Base-by-base conservation (phyloP, 192 early-diverging fungal genomes). In the Dissophora globulifera region DNA sequence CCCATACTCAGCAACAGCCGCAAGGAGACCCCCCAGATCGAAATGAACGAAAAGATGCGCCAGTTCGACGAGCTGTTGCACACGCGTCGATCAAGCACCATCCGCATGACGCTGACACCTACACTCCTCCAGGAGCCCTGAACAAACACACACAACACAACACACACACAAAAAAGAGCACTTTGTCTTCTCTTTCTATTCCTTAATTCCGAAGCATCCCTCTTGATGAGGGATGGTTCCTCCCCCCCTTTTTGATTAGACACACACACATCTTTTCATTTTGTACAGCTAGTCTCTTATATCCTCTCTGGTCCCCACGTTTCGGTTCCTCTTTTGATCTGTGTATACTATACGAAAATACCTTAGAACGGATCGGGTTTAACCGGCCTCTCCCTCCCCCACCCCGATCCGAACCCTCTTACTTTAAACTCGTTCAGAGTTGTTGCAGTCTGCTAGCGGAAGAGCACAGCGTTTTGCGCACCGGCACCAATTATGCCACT, bases 21-120 rank as follows among this genome's bases (percentile, higher is more conserved):
- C 31, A 64, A 64, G 31, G 29, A 60, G 50, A 41, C 43, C 13
- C 57, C 35, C 11, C 52, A 43, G 9, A 25, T 17, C 17, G 56
- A 60, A 49, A 75, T 75, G 71, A 75, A 32, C 2, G 71, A 75
- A 43, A 75, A 75, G 57, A 75, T 75, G 71, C 52, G 62, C 0
- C 62, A 75, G 46, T 75, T 75, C 30, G 71, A 75, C 30, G 71
- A 75, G 43, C 57, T 75, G 13, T 50, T 69, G 32, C 56, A 66
- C 12, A 66, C 55, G 27, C 62, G 56, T 32, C 30, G 50, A 4
- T 29, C 62, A 23, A 55, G 69, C 42, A 75, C 71, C 41, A 75
- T 75, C 33, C 55, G 62, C 2, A 58, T 75, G 33, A 27, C 71
- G 29, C 57, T 75, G 5, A 75, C 71, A 2, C 71, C 71, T 42